Conservation (phyloP, 2,329 filamentous ascomycete genomes). For the Chaetothyriales sp. region DNA sequence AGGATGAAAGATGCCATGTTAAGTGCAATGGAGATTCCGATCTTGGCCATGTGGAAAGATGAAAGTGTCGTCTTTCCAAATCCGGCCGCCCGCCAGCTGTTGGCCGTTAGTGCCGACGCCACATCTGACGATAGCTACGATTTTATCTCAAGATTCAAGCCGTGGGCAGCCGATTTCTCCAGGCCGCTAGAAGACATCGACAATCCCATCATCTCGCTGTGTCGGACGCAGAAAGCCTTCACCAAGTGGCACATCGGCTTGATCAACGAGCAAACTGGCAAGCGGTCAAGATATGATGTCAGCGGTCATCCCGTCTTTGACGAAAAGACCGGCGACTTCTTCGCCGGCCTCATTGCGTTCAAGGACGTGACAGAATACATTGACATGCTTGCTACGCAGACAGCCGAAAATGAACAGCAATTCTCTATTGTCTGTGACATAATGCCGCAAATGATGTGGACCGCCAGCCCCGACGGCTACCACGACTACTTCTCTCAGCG, state of each 20-base stretch:
- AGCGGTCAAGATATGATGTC: conserved; percentile 48
- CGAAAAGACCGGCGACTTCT: conserved; percentile 53
- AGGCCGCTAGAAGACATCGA: conserved; percentile 44
- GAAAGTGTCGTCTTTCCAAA: conserved; percentile 62
- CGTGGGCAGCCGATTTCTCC: conserved; percentile 56
- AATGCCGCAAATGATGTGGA: conserved; percentile 62
- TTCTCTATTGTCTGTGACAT: conserved; percentile 66
- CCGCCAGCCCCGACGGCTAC: conserved; percentile 49
- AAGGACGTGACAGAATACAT: conserved; percentile 60
- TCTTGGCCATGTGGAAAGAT: conserved; percentile 71
- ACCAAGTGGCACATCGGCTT: conserved; percentile 50
- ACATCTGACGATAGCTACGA: conserved; percentile 38
- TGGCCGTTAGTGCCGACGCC: conserved; percentile 31
- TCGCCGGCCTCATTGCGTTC: conserved; percentile 59
- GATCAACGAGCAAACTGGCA: conserved; percentile 39
- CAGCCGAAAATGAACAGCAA: conserved; percentile 55
- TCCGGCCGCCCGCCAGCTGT: conserved; percentile 45
- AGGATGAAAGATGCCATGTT: conserved; percentile 65
- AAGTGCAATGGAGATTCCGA: conserved; percentile 60
- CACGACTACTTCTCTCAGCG: conserved; percentile 62
- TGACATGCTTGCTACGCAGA: conserved; percentile 55
- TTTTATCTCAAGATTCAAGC: conserved; percentile 45
- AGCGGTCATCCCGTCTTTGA: conserved; percentile 56
- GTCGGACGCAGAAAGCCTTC: conserved; percentile 49
- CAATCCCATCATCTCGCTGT: conserved; percentile 52